Conservation (phyloP, 1,284 basidiomycete species). For the Cryptococcus neoformans region DNA sequence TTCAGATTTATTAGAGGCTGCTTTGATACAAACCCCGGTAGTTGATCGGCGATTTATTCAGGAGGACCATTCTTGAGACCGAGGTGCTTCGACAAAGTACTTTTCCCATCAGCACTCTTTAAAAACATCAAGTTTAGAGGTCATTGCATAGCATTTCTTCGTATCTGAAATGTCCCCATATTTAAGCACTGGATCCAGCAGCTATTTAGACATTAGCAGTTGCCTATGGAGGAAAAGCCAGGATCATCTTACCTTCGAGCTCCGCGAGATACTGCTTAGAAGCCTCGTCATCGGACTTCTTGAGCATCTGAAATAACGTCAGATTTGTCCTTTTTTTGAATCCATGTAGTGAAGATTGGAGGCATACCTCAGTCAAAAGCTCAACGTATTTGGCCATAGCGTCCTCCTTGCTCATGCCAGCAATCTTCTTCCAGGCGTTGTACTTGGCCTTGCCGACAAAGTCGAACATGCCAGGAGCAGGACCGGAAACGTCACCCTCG, state of each 20-base stretch:
- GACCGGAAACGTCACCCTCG: constrained; percentile 55
- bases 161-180: background rate
- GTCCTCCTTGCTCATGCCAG: constrained; percentile 68
- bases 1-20: too few relatives aligned
- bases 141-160: background rate
- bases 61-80: too few relatives aligned
- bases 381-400: constrained; percentile 70
- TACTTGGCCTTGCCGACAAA: constrained; percentile 50
- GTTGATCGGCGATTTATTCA: too few relatives aligned
- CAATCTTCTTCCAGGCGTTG: constrained; percentile 81
- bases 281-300: constrained; percentile 53
- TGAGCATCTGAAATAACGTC: constrained; percentile 55
- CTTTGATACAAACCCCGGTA: too few relatives aligned
- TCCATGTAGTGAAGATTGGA: background rate
- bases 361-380: constrained; percentile 64
- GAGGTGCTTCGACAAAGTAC: too few relatives aligned
- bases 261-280: constrained; percentile 60
- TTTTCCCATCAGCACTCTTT: too few relatives aligned
- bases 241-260: constrained; percentile 53
- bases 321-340: background rate
- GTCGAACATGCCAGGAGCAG: constrained; percentile 46
- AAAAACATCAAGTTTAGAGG: too few relatives aligned
- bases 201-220: background rate
- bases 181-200: background rate
- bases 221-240: background rate